Conservation (phyloP, 306 rosid genomes). For the Begonia loranthoides region DNA sequence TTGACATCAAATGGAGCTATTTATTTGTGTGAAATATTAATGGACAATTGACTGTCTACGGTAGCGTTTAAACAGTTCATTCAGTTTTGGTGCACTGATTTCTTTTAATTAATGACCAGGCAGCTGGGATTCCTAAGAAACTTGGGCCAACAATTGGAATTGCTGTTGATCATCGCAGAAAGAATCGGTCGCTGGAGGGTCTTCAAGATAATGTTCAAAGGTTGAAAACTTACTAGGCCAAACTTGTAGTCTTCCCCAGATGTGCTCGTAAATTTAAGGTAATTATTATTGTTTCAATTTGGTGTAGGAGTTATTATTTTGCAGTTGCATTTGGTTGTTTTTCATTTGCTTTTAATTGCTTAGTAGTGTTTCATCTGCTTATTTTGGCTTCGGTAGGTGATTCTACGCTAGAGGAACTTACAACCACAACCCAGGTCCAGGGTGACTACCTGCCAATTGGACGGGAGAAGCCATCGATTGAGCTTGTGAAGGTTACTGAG, state of each 20-base stretch:
- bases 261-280: conserved; percentile 30
- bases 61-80: background rate
- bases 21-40: background rate
- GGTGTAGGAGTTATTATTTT: background rate
- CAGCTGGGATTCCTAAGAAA: conserved; percentile 55
- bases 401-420: conserved; percentile 32
- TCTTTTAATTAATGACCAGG: conserved; percentile 14
- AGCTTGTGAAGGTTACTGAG: conserved; percentile 31
- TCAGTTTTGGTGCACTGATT: background rate
- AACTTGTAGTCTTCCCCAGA: conserved; percentile 42
- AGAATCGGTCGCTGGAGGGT: conserved; percentile 30
- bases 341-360: background rate
- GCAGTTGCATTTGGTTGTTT: background rate
- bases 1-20: background rate
- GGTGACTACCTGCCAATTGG: conserved; percentile 23
- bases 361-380: background rate
- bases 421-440: conserved; percentile 33
- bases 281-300: background rate
- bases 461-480: conserved; percentile 26
- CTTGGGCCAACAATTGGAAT: conserved; percentile 62
- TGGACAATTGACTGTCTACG: too few relatives aligned
- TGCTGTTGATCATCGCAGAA: conserved; percentile 53
- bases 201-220: conserved; percentile 35
- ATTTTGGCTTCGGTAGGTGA: conserved; percentile 12
- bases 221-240: conserved; percentile 37